phyloP scores from a whole-genome alignment of 768 basidiomycete genomes.

The Leccinum subgranulosum region DNA sequence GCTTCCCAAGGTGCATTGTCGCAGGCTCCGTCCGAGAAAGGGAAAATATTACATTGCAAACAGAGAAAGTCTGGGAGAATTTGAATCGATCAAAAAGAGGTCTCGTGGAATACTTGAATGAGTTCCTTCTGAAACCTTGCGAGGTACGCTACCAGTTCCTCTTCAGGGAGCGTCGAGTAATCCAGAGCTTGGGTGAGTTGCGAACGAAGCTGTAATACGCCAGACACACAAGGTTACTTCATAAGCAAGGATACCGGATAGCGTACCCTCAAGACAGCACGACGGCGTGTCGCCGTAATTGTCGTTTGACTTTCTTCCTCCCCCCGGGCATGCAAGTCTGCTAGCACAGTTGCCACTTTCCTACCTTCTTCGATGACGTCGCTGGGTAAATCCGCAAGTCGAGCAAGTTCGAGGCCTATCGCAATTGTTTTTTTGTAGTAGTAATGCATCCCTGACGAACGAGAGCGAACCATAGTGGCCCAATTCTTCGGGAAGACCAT shows the following conservation, averaged over 20 bases:
- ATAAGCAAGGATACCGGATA: background rate
- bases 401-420: slow-evolving; percentile 86
- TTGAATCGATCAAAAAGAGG: slow-evolving; percentile 11
- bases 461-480: slow-evolving; percentile 66
- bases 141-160: slow-evolving; percentile 64
- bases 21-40: background rate
- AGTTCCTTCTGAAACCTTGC: slow-evolving; percentile 69
- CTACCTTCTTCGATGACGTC: slow-evolving; percentile 64
- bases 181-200: slow-evolving; percentile 73
- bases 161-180: slow-evolving; percentile 69
- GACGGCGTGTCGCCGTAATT: slow-evolving; percentile 58
- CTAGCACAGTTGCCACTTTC: slow-evolving; percentile 57
- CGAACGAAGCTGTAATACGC: slow-evolving; percentile 54
- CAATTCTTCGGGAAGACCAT: slow-evolving; percentile 59
- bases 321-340: slow-evolving; percentile 51
- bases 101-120: slow-evolving; percentile 43
- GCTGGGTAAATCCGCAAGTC: slow-evolving; percentile 78
- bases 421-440: background rate
- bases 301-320: slow-evolving; percentile 62
- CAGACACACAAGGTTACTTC: background rate
- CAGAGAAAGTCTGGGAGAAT: background rate
- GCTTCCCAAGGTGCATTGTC: background rate
- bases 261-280: slow-evolving; percentile 63
- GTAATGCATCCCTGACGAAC: background rate
- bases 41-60: slow-evolving; percentile 7